Base-by-base conservation (phyloP, 2,329 filamentous ascomycete species). In the Claviceps cyperi region DNA sequence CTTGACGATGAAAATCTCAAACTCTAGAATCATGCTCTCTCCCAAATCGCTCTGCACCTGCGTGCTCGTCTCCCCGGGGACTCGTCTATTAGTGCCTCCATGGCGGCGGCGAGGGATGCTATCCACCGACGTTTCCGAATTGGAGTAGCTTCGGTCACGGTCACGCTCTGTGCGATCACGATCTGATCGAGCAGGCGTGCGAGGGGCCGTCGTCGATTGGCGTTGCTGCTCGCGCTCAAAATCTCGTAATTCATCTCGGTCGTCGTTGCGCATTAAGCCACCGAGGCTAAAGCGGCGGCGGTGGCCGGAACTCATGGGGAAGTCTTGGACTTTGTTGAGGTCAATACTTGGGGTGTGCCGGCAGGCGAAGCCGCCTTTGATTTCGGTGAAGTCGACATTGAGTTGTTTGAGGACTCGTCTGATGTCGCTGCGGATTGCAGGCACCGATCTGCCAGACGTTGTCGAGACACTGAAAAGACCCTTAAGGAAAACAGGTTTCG, bases 1-100 rank as follows among this genome's bases (percentile, higher is more conserved):
- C 69, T 98, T 98, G 64, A 98, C 92, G 58, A 98, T 92, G 57
- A 96, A 82, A 55, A 97, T 95, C 64, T 98, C 92, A 62, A 97
- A 98, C 55, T 86, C 82, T 48, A 97, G 72, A 39, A 86, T 76
- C 76, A 94, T 83, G 66, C 80, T 91, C 51, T 81, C 84, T 3
- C 89, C 90, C 28, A 94, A 77, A 59, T 96, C 91, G 57, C 80
- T 91, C 64, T 94, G 88, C 22, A 96, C 89, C 52, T 92, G 87
- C 3, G 90, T 96, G 47, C 83, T 89, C 22, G 89, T 97, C 68
- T 94, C 92, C 21, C 88, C 91, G 1, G 86, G 80, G 1, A 83
- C 77, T 50, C 79, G 70, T 47, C 77, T 72, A 19, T 75, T 72
- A 5, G 72, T 38, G 37, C 24, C 70, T 1, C 67, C 68, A 41